Evolutionary conservation across 192 early-diverging fungal species (phyloP), one percentile per base, ranked within the genome.

Genomic region (Chytriomyces confervae): DNA sequence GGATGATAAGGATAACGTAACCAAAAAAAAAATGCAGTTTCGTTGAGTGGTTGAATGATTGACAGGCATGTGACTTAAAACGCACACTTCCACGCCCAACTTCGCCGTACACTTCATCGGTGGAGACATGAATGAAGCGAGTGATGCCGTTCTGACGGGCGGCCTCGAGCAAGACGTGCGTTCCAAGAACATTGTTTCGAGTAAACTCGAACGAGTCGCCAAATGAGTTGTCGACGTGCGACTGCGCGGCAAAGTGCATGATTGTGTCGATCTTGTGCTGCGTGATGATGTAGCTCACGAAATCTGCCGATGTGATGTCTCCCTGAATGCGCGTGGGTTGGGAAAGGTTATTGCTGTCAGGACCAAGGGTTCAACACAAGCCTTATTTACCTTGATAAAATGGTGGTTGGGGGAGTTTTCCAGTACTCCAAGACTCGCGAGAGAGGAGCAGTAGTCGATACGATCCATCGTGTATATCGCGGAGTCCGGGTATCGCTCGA

Each of bases 61-160:
- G 36, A 57, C 20, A 20, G 53, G 16, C 53, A 57, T 36, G 16
- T 66, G 13, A 18, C 27, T 62, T 2, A 36, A 36, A 16, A 65
- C 45, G 69, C 48, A 83, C 82, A 78, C 77, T 86, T 83, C 88
- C 81, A 79, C 73, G 43, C 79, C 86, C 62, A 2, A 89, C 89
- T 79, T 92, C 92, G 2, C 94, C 94, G 71, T 95, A 95, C 2
- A 95, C 94, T 79, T 95, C 94, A 79, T 95, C 94, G 0, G 94
- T 95, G 68, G 84, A 87, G 29, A 95, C 89, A 82, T 92, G 92
- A 74, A 95, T 89, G 82, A 95, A 94, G 24, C 88, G 78, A 60
- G 84, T 84, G 13, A 91, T 77, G 5, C 78, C 78, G 75, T 87
- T 73, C 5, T 77, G 73, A 50, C 89, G 81, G 13, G 91, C 89